A percentile compares a stretch with the other conserved stretches of the same genome.
These are phyloP conservation scores for Ustilago hordei DNA, from an alignment of 1,284 basidiomycete genomes.

Conservation along the genomic window DNA sequence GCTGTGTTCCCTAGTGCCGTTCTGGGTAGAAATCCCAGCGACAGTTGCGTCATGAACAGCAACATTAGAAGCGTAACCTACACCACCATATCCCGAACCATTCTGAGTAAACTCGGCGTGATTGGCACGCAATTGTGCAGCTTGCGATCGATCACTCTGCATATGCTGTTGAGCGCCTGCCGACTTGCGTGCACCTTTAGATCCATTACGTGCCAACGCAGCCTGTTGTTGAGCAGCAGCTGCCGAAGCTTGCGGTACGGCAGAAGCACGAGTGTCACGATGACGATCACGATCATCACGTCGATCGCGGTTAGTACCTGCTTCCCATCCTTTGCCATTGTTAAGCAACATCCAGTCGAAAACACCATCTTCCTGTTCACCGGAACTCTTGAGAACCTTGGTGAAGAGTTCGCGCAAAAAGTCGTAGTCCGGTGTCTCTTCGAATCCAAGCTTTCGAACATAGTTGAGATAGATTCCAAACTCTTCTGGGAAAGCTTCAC, in stretches of 20 bases:
- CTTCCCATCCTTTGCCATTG: constrained; percentile 94
- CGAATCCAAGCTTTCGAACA: constrained; percentile 87
- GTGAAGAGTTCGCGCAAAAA: constrained; percentile 91
- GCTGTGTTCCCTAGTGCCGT: constrained; percentile 50
- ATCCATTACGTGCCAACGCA: constrained; percentile 51
- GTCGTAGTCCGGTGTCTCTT: constrained; percentile 95
- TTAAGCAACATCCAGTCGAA: constrained; percentile 93
- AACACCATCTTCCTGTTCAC: constrained; percentile 86
- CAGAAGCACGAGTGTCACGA: constrained; percentile 52
- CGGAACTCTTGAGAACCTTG: constrained; percentile 88
- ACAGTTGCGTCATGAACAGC: constrained; percentile 63
- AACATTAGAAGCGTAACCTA: constrained; percentile 61
- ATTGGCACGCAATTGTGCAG: constrained; percentile 45
- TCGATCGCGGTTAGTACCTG: constrained; percentile 72
- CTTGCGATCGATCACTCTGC: constrained; percentile 43
- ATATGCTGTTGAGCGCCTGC: constrained; percentile 49
- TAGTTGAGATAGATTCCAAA: constrained; percentile 90
- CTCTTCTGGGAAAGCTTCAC: constrained; percentile 92
- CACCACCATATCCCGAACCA: constrained; percentile 55
- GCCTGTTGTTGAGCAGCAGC: constrained; percentile 41
- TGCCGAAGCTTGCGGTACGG: constrained; percentile 30
- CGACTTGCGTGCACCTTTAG: constrained; percentile 62
- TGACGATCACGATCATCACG: constrained; percentile 67
- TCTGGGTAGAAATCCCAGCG: constrained; percentile 45
- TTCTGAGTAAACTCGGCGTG: constrained; percentile 53